Percentiles rank a stretch among this genome's conserved stretches.
Conservation (phyloP, 768 basidiomycete species). For the Tricholoma terreum region DNA sequence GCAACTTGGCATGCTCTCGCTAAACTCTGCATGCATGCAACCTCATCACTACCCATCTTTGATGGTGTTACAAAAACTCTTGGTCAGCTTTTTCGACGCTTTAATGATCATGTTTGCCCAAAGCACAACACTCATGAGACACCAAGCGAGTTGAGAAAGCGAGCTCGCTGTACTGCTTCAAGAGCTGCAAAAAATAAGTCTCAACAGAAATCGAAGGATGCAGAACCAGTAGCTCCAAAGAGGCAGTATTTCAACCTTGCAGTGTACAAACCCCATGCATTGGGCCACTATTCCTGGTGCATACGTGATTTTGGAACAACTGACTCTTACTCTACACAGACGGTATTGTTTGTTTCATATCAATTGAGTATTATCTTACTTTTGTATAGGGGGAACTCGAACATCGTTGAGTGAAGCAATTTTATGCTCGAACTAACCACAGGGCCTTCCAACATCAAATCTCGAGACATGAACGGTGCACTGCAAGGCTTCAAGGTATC, state of each 20-base stretch:
- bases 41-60: slow-evolving; percentile 6
- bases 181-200: not conserved
- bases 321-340: slow-evolving; percentile 33
- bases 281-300: slow-evolving; percentile 23
- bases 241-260: slow-evolving; percentile 7
- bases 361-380: not conserved
- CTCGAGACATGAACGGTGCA: not conserved
- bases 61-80: slow-evolving; percentile 7
- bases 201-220: not conserved
- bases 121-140: slow-evolving; percentile 8
- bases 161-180: slow-evolving; percentile 1
- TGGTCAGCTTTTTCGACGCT: slow-evolving; percentile 7
- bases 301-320: slow-evolving; percentile 27
- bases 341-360: slow-evolving; percentile 14
- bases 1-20: no score
- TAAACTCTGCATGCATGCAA: slow-evolving; percentile 23
- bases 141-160: slow-evolving; percentile 6
- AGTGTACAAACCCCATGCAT: slow-evolving; percentile 31
- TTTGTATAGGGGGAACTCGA: not conserved
- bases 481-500: not conserved
- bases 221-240: not conserved
- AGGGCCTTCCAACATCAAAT: not conserved
- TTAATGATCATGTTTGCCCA: slow-evolving; percentile 8
- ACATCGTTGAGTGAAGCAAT: not conserved
- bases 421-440: not conserved